Evolutionary conservation across 345 rosid genomes (phyloP).

Genomic region (Euphorbia tirucalli): DNA sequence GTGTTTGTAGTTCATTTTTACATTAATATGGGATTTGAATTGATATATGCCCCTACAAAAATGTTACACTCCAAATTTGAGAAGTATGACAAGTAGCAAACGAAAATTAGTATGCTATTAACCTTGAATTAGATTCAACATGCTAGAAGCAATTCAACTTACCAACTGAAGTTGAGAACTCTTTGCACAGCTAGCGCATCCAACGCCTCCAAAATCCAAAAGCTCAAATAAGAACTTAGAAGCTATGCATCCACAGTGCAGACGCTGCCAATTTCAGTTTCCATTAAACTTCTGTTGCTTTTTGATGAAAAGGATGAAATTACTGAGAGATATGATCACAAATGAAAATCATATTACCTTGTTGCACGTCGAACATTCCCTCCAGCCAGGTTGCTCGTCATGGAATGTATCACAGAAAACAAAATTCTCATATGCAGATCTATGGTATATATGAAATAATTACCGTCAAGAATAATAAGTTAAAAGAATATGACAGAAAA

Average conservation of each 20-base stretch:
- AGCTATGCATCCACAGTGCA: constrained; percentile 93
- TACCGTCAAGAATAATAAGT: neutral
- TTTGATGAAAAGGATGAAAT: neutral
- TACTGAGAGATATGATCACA: too few relatives aligned
- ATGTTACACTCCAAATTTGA: neutral
- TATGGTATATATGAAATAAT: constrained; percentile 19
- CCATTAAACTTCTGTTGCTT: constrained; percentile 1
- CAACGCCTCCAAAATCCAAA: constrained; percentile 82
- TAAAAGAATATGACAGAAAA: neutral
- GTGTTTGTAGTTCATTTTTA: neutral
- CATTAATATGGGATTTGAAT: neutral
- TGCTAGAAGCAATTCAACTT: constrained; percentile 28
- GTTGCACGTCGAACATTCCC: constrained; percentile 62
- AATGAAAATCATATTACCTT: constrained; percentile 43
- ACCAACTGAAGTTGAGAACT: constrained; percentile 42
- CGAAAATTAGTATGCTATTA: neutral
- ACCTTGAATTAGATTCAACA: neutral
- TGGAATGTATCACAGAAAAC: constrained; percentile 75
- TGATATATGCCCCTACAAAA: neutral
- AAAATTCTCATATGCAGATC: constrained; percentile 68
- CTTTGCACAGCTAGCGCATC: constrained; percentile 55
- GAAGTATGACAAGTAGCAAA: too few relatives aligned
- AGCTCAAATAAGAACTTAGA: constrained; percentile 50
- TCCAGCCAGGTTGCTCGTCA: constrained; percentile 80
- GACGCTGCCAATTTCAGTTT: constrained; percentile 45